phyloP scores from a whole-genome alignment of 352 stramenopile species.

The Globisporangium nodosum region DNA sequence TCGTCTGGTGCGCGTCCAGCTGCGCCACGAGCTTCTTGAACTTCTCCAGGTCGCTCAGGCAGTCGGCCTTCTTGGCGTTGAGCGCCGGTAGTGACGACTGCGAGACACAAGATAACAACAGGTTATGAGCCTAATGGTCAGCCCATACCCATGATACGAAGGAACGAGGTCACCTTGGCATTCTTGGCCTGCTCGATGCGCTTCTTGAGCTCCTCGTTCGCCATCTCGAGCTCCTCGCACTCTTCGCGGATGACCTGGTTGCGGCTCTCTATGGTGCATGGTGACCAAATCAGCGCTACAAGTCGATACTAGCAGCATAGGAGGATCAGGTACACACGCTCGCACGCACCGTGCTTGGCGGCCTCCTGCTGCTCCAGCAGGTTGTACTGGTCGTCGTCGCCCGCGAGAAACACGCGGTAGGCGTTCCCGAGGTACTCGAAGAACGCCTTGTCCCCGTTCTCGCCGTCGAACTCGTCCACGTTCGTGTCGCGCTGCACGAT shows the following conservation, averaged over 20 bases:
- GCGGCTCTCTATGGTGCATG: constrained; percentile 25
- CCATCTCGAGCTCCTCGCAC: constrained; percentile 36
- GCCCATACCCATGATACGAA: neutral
- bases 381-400: constrained; percentile 90
- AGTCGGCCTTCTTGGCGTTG: constrained; percentile 83
- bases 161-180: constrained; percentile 40
- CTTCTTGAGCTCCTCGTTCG: constrained; percentile 55
- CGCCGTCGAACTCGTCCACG: constrained; percentile 54
- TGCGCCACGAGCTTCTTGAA: constrained; percentile 87
- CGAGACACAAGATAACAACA: neutral
- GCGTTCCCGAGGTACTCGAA: constrained; percentile 92
- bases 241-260: constrained; percentile 55
- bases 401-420: constrained; percentile 92
- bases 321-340: neutral
- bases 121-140: no score
- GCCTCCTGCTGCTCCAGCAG: constrained; percentile 79
- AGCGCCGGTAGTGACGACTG: constrained; percentile 69
- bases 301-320: no score
- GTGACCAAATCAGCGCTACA: neutral
- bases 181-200: constrained; percentile 63
- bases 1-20: constrained; percentile 68
- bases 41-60: constrained; percentile 88
- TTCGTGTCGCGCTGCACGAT: constrained; percentile 52
- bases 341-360: constrained; percentile 35
- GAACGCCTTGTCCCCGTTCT: constrained; percentile 88